Conservation (phyloP, 106 monocot species). For the Phalaenopsis aphrodite region DNA sequence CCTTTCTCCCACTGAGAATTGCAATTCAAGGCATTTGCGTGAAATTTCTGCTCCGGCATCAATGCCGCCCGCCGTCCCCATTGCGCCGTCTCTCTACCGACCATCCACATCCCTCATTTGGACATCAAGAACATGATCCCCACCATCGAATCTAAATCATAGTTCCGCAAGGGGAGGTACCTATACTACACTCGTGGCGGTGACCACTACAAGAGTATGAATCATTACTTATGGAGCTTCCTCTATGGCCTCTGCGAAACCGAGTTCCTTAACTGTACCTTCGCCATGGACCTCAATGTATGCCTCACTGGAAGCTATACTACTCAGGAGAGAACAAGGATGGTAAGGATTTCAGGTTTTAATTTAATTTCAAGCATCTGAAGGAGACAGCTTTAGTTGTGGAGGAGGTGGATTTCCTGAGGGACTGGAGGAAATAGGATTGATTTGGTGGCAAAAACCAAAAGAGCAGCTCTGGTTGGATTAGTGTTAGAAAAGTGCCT, state of each 20-base stretch:
- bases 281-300: slow-evolving; percentile 77
- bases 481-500: slow-evolving; percentile 16
- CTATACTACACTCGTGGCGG: slow-evolving; percentile 71
- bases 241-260: slow-evolving; percentile 86
- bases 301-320: slow-evolving; percentile 61
- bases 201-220: slow-evolving; percentile 89
- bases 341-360: slow-evolving; percentile 85
- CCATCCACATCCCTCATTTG: slow-evolving; percentile 38
- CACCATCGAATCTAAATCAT: slow-evolving; percentile 53
- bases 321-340: slow-evolving; percentile 50
- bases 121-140: slow-evolving; percentile 82
- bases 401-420: slow-evolving; percentile 79
- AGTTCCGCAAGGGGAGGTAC: slow-evolving; percentile 51
- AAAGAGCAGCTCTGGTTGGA: background rate
- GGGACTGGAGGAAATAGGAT: slow-evolving; percentile 73
- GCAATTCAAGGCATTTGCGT: slow-evolving; percentile 25
- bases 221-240: slow-evolving; percentile 90
- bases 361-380: slow-evolving; percentile 93
- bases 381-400: slow-evolving; percentile 69
- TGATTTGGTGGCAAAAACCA: background rate
- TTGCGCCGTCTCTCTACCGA: background rate
- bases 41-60: slow-evolving; percentile 70
- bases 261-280: slow-evolving; percentile 69
- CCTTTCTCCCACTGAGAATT: slow-evolving; percentile 32
- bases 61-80: slow-evolving; percentile 32